Conservation (phyloP, 2,329 filamentous ascomycete species). For the Xylogone sp. region DNA sequence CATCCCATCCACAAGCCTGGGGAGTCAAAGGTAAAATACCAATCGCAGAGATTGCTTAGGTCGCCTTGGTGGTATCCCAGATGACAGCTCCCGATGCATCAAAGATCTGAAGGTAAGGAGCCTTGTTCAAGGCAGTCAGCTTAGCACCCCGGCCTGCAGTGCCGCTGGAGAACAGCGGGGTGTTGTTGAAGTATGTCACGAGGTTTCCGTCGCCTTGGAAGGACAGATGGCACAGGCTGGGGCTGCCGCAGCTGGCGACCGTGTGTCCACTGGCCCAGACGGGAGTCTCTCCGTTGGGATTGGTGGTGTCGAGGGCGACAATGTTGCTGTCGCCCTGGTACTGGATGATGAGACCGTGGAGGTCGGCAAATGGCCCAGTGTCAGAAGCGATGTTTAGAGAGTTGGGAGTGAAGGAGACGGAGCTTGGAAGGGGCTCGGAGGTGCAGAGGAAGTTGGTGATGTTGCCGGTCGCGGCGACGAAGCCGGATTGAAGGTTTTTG, state of each 20-base stretch:
- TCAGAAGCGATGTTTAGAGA: constrained; percentile 16
- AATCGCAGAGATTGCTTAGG: neutral
- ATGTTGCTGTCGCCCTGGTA: constrained; percentile 24
- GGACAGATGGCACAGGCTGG: neutral
- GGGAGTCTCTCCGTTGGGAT: neutral
- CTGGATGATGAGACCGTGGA: constrained; percentile 18
- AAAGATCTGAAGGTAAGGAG: neutral
- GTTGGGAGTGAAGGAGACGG: constrained; percentile 12
- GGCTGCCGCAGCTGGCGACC: constrained; percentile 1
- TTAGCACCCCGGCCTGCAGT: neutral
- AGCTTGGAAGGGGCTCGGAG: constrained; percentile 13
- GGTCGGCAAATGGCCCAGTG: constrained; percentile 11
- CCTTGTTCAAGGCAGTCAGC: neutral
- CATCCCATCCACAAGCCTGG: neutral
- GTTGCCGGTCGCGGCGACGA: constrained; percentile 16
- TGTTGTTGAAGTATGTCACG: neutral
- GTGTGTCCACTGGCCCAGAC: constrained; percentile 1
- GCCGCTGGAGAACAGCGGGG: neutral
- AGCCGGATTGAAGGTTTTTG: constrained; percentile 17
- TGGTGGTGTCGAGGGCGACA: constrained; percentile 14
- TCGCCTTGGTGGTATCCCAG: neutral
- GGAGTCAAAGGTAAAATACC: no score
- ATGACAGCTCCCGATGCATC: neutral
- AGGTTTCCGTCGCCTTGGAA: constrained; percentile 1
- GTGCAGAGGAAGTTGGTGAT: constrained; percentile 23